phyloP scores from a whole-genome alignment of 441 rosid genomes.

The Aleurites moluccanus region DNA sequence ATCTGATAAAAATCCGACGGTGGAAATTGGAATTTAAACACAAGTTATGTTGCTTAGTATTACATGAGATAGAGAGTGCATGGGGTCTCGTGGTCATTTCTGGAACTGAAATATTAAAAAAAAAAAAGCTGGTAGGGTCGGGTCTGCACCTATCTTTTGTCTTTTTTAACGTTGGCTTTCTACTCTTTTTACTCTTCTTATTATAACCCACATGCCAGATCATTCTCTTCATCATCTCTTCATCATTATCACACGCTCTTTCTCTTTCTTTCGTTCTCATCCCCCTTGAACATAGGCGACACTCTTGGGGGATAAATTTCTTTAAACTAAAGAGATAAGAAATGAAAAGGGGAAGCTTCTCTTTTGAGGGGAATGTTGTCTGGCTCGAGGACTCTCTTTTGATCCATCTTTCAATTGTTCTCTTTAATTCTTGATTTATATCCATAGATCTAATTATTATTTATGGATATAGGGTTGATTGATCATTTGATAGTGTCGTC shows the following conservation, averaged over 20 bases:
- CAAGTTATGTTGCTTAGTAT: neutral
- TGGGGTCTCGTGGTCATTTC: slow-evolving; percentile 64
- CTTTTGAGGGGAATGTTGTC: slow-evolving; percentile 96
- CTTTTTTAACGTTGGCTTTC: slow-evolving; percentile 52
- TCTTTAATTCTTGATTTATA: neutral
- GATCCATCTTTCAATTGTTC: slow-evolving; percentile 12
- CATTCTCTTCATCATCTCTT: slow-evolving; percentile 53
- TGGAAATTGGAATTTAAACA: neutral
- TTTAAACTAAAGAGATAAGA: neutral
- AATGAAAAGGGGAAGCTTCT: slow-evolving; percentile 33
- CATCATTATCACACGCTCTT: slow-evolving; percentile 29
- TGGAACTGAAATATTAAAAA: slow-evolving; percentile 30
- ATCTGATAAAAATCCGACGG: slow-evolving; percentile 35
- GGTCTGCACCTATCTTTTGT: slow-evolving; percentile 46
- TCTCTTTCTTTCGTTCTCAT: slow-evolving; percentile 20
- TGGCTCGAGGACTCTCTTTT: slow-evolving; percentile 78
- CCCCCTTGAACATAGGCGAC: slow-evolving; percentile 73
- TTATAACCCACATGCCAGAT: slow-evolving; percentile 45
- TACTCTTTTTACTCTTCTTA: slow-evolving; percentile 40
- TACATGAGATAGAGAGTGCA: slow-evolving; percentile 35
- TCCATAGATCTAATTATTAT: slow-evolving; percentile 11
- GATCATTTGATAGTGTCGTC: slow-evolving; percentile 51
- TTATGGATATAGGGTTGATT: neutral
- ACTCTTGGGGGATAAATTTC: slow-evolving; percentile 55
- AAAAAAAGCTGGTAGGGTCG: slow-evolving; percentile 39